Conservation (phyloP, 1,139 yeast species). For the Geotrichum reessii region DNA sequence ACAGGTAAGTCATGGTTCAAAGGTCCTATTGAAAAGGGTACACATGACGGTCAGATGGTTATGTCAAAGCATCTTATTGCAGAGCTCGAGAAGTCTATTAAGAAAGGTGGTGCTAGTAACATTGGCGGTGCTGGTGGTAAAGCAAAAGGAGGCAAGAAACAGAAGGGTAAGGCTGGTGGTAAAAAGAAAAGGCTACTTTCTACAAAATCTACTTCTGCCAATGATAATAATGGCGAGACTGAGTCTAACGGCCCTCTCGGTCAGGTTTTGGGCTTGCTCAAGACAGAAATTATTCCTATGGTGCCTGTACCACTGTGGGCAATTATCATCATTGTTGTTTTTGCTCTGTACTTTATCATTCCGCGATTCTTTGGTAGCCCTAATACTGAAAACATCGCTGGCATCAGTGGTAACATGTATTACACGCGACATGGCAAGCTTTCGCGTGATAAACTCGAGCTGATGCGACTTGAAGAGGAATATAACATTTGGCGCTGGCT, state of each 20-base stretch:
- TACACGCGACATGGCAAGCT: background rate
- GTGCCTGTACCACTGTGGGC: slow-evolving; percentile 25
- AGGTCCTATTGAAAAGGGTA: slow-evolving; percentile 86
- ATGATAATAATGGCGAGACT: background rate
- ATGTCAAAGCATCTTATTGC: slow-evolving; percentile 54
- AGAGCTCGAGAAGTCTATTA: slow-evolving; percentile 50
- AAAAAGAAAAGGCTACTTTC: slow-evolving; percentile 3
- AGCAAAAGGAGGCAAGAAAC: slow-evolving; percentile 22
- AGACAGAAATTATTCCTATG: slow-evolving; percentile 19
- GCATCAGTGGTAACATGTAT: background rate
- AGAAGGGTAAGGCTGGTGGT: slow-evolving; percentile 5
- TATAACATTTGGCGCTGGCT: slow-evolving; percentile 79
- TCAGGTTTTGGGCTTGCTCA: slow-evolving; percentile 10
- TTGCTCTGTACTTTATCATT: slow-evolving; percentile 26
- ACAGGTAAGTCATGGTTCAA: slow-evolving; percentile 90
- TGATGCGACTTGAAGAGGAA: slow-evolving; percentile 45
- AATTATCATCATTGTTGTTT: slow-evolving; percentile 19
- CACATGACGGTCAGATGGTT: slow-evolving; percentile 82
- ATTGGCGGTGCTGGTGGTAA: slow-evolving; percentile 28
- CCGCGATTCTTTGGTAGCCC: slow-evolving; percentile 7
- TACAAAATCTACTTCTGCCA: background rate
- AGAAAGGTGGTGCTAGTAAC: slow-evolving; percentile 28
- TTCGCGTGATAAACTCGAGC: slow-evolving; percentile 14
- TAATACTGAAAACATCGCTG: background rate
- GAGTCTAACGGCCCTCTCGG: background rate